Base-by-base conservation (phyloP, 371 early-diverging fungal species). In the Mucor lusitanicus region DNA sequence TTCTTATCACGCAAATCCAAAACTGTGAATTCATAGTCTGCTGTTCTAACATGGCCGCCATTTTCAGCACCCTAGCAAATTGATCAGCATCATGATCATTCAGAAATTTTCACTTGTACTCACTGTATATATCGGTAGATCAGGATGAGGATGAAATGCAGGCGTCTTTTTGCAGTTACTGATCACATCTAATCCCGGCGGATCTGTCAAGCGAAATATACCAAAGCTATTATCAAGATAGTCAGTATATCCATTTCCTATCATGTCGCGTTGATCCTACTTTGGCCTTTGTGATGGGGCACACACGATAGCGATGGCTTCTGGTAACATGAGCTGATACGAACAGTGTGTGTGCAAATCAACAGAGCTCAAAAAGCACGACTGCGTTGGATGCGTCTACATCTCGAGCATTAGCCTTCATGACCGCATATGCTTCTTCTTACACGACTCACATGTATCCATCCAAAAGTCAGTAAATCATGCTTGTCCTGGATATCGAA, bases 321-420 rank as follows among this genome's bases (percentile, higher is more conserved):
- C 97, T 11, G 96, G 95, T 1, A 97, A 80, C 91, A 95, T 93
- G 40, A 94, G 74, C 78, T 97, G 97, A 76, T 94, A 97, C 1
- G 95, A 90, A 64, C 90, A 94, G 64, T 97, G 97, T 2, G 96
- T 97, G 76, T 97, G 97, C 58, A 97, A 72, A 71, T 97, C 97
- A 12, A 97, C 87, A 0, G 95, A 94, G 70, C 92, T 91, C 86
- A 97, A 84, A 71, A 97, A 97, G 70, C 97, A 97, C 0, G 94
- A 90, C 79, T 97, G 97, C 6, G 94, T 90, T 15, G 97, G 97
- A 77, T 97, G 96, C 8, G 97, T 96, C 86, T 91, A 82, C 2
- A 46, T 46, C 1, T 2, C 13, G 6, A 21, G 1, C 48, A 8
- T 23, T 46, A 21, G 1, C 21, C n/a, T 17, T 33, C 30, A 30